Percentiles rank a stretch among this genome's conserved stretches.
These are phyloP conservation scores for Protoeuglena noctilucae DNA, from an alignment of 139 green algal genomes.

Conservation along the genomic window DNA sequence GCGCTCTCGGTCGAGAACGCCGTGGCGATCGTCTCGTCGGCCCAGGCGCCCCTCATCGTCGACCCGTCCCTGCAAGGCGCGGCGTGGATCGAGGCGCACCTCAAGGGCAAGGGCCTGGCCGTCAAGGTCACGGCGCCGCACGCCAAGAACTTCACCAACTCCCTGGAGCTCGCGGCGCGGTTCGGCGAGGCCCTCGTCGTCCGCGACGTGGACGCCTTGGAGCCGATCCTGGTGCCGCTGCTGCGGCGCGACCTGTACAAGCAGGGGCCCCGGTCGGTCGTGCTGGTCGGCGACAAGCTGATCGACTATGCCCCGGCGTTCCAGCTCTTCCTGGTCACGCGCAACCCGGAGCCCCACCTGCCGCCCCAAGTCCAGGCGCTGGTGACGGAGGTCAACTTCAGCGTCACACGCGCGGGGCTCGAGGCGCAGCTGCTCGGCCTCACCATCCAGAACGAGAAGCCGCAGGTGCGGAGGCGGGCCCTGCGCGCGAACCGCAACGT, in stretches of 20 bases:
- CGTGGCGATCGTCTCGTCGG: constrained; percentile 32
- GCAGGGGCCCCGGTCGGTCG: constrained; percentile 17
- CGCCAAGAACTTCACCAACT: constrained; percentile 38
- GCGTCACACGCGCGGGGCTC: constrained; percentile 36
- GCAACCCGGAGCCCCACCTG: constrained; percentile 39
- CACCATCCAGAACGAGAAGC: constrained; percentile 48
- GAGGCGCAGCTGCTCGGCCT: constrained; percentile 42
- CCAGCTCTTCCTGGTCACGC: constrained; percentile 54
- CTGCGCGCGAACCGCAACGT: too few species aligned
- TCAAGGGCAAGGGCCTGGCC: constrained; percentile 12
- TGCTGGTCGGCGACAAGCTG: constrained; percentile 39
- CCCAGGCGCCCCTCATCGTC: constrained; percentile 44
- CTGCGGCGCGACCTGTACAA: constrained; percentile 40
- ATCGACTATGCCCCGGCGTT: constrained; percentile 61
- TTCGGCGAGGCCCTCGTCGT: constrained; percentile 67
- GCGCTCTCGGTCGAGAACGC: constrained; percentile 51
- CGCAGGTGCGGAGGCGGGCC: too few species aligned
- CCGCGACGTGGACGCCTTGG: constrained; percentile 46
- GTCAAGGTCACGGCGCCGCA: constrained; percentile 37
- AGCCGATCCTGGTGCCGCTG: constrained; percentile 50
- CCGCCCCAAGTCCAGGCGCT: constrained; percentile 31
- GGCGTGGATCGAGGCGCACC: constrained; percentile 41
- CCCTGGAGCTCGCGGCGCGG: constrained; percentile 58
- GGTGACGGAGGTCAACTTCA: constrained; percentile 53
- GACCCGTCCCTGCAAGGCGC: constrained; percentile 47